A percentile compares a stretch with the other conserved stretches of the same genome.
Evolutionary conservation across 495 filamentous ascomycete genomes (phyloP).

Genomic region (Aspergillus sclerotioniger): DNA sequence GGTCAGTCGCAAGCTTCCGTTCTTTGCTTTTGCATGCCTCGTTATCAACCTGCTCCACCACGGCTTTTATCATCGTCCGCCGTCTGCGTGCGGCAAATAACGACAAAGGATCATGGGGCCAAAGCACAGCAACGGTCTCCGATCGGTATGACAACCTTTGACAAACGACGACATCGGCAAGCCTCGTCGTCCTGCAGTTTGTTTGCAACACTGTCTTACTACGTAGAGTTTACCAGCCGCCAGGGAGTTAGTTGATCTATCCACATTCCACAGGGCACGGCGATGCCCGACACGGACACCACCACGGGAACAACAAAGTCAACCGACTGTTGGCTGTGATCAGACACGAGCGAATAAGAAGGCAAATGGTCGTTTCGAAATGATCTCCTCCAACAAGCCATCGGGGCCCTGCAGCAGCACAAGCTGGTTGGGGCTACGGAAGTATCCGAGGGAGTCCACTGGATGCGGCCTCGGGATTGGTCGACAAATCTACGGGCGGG

Average conservation of each 20-base stretch:
- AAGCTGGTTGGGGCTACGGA: not conserved
- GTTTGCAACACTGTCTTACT: not conserved
- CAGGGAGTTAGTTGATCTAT: not conserved
- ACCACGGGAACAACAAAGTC: not conserved
- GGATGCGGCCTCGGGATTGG: not conserved
- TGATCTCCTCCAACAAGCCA: not conserved
- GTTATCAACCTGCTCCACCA: not conserved
- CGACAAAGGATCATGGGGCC: not conserved
- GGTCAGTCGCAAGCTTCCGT: not conserved
- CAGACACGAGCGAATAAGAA: not conserved
- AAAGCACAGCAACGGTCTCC: not conserved
- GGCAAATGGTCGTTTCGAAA: not conserved
- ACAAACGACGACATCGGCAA: not conserved
- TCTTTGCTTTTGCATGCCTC: not conserved
- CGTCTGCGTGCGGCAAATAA: not conserved
- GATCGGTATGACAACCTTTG: not conserved
- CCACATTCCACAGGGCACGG: not conserved
- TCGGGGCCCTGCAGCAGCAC: not conserved
- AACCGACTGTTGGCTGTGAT: not conserved
- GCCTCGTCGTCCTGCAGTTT: conserved; percentile 12
- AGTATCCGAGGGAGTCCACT: not conserved
- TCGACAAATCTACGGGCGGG: not conserved
- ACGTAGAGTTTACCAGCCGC: not conserved
- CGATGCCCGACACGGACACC: not conserved
- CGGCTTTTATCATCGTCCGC: not conserved